Evolutionary conservation across 2,329 filamentous ascomycete genomes (phyloP).

Genomic region (Aspergillus sp.): DNA sequence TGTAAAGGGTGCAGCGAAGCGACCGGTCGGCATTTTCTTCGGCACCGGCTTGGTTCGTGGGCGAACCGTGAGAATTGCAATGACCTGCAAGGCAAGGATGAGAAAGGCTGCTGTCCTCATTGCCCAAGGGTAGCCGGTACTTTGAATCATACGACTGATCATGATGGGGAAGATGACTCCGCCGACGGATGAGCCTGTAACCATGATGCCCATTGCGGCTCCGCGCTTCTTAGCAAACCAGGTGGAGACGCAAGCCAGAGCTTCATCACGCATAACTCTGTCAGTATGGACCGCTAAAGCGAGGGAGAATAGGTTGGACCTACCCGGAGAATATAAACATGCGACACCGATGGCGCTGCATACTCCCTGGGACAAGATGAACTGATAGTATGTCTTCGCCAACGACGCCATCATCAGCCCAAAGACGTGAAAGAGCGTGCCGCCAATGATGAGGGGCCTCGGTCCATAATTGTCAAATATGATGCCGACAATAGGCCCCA

Average conservation of each 20-base stretch:
- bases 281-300: neutral
- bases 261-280: neutral
- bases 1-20: slow-evolving; percentile 35
- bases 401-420: slow-evolving; percentile 56
- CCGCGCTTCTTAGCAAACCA: slow-evolving; percentile 54
- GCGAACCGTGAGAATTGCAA: slow-evolving; percentile 53
- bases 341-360: slow-evolving; percentile 48
- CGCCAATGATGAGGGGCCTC: slow-evolving; percentile 49
- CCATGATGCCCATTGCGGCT: slow-evolving; percentile 52
- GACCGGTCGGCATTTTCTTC: neutral
- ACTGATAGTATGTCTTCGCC: slow-evolving; percentile 52
- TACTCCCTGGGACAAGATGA: slow-evolving; percentile 52
- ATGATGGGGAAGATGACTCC: slow-evolving; percentile 61
- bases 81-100: slow-evolving; percentile 55
- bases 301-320: neutral
- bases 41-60: slow-evolving; percentile 37
- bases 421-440: slow-evolving; percentile 53
- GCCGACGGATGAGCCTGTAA: slow-evolving; percentile 53
- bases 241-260: slow-evolving; percentile 31
- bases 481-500: slow-evolving; percentile 55
- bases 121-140: slow-evolving; percentile 53
- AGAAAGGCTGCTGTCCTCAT: slow-evolving; percentile 58
- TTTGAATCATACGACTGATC: slow-evolving; percentile 50
- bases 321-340: slow-evolving; percentile 4
- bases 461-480: slow-evolving; percentile 63